Evolutionary conservation across 139 green algal species (phyloP), one percentile per base, ranked within the genome.

Genomic region (Chlamydomonas incerta): DNA sequence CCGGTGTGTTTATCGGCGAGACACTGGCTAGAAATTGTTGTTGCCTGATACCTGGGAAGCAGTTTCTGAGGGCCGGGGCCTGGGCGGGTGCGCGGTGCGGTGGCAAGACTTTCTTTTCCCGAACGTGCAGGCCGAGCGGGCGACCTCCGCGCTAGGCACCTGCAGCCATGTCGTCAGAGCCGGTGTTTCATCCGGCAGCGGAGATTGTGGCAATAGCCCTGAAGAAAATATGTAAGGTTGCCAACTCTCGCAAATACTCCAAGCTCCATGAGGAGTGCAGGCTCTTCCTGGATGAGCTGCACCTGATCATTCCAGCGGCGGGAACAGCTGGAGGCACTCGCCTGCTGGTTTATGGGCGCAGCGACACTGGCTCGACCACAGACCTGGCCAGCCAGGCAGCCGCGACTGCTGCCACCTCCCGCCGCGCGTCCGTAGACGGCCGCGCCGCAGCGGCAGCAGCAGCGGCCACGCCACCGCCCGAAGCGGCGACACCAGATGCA

Each of bases 181-280:
- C 29, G 29, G 79, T 85, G 29, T 85, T 91, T 47, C 88, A 92
- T 34, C 88, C 91, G 17, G 91, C 91, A 52, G 87, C 87, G 17
- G 89, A 93, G 83, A 91, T 94, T 52, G 89, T 92, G 23, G 82
- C 69, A 24, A 90, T 91, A 55, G 85, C 91, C 6, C 74, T 94
- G 58, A 73, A 79, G 0, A 94, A 94, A 69, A 91, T 94, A 82
- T 82, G 83, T 20, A 90, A 92, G 68, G 29, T 90, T 33, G 87
- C 85, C 62, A 85, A 87, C 55, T 80, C 74, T 17, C 72, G 70
- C 29, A 92, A 92, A 65, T 83, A 92, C 55, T 31, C 73, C 14
- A 72, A 88, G 55, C 85, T 94, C 13, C 23, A 87, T 0, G 77
- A 92, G 69, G 85, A 89, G 29, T 90, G 85, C 77, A 80, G 90